Base-by-base conservation (phyloP, 176 grass and related monocot species). In the Ananas comosus region DNA sequence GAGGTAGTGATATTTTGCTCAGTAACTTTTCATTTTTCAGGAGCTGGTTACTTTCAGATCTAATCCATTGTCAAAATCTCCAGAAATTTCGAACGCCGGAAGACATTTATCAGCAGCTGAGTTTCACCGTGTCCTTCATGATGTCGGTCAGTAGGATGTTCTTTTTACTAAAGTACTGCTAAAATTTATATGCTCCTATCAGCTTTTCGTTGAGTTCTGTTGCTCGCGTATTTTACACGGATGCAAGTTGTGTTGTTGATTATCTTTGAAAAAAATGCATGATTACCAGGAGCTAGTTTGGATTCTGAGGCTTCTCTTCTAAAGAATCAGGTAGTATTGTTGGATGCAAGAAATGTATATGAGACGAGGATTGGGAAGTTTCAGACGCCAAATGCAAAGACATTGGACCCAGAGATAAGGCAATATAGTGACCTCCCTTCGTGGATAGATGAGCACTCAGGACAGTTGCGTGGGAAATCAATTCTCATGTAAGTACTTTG, bases 351-450 rank as follows among this genome's bases (percentile, higher is more conserved):
- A 69, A 97, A 97, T 83, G 69, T 92, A 18, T 97, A 97, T 10
- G 86, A 97, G 78, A 97, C 89, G 2, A 79, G 94, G 72, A 92
- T 97, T 16, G 94, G 86, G 64, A 97, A 90, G 79, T 92, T 92
- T 76, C 72, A 82, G 68, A 75, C 86, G 53, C 84, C 86, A 67
- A 92, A 97, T 70, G 76, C 81, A 50, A 80, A 90, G 65, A 97
- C 84, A 1, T 70, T 90, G 47, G 77, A 97, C 69, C 89, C 86
- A 17, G 84, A 97, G 51, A 92, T 84, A 51, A 84, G 94, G 51
- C 94, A 92, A 76, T 97, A 92, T 68, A 97, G 93, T 71, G 93
- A 92, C 61, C 70, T 97, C 16, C 84, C 84, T 28, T 79, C 78
- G 63, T 92, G 89, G 93, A 90, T 90, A 49, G 93, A 97, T 66